Evolutionary conservation across 192 early-diverging fungal species (phyloP).

Genomic region (Oehlia diaphana): DNA sequence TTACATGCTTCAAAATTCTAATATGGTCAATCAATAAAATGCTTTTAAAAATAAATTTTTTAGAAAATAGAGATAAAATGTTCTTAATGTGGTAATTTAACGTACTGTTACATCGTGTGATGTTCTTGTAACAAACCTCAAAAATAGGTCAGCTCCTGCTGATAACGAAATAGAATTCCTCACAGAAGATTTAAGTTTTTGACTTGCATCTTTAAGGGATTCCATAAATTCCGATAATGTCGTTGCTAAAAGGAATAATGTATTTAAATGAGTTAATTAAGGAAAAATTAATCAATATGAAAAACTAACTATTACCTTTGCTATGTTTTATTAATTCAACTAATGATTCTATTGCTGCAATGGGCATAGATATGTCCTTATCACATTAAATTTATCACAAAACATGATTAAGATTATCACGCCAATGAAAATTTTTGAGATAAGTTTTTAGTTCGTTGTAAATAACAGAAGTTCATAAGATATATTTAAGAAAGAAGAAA

Average conservation of each 20-base stretch:
- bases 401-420: not conserved
- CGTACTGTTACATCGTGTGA: constrained; percentile 62
- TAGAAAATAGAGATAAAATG: constrained; percentile 27
- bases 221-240: constrained; percentile 89
- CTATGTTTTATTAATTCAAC: constrained; percentile 65
- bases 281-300: not conserved
- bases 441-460: not conserved
- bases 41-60: no score
- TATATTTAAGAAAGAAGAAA: not conserved
- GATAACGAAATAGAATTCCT: constrained; percentile 78
- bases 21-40: not conserved
- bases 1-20: constrained; percentile 74
- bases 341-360: constrained; percentile 73
- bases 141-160: constrained; percentile 86
- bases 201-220: constrained; percentile 66
- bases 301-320: constrained; percentile 38
- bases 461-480: not conserved
- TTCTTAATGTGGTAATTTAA: constrained; percentile 24
- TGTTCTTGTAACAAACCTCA: constrained; percentile 65
- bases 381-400: not conserved
- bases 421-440: not conserved
- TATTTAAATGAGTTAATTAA: not conserved
- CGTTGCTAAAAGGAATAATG: constrained; percentile 55
- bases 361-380: constrained; percentile 70
- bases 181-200: constrained; percentile 64